phyloP scores from a whole-genome alignment of 352 stramenopile species.

The Phytophthora sojae region DNA sequence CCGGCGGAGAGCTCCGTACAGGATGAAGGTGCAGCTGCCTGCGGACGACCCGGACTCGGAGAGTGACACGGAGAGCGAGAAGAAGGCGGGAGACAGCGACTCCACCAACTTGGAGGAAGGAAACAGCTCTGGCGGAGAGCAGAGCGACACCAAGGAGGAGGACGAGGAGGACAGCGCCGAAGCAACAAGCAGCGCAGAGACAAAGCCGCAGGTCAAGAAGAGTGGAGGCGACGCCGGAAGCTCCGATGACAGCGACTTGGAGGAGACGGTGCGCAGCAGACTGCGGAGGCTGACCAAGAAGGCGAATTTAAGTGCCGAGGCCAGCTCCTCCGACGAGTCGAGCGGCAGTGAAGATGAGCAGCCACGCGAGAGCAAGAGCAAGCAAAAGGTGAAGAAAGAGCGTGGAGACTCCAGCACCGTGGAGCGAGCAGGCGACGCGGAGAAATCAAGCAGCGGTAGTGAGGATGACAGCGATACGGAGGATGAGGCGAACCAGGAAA shows the following conservation, averaged over 20 bases:
- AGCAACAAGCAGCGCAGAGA: conserved; percentile 3
- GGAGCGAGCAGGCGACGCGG: not conserved
- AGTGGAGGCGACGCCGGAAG: not conserved
- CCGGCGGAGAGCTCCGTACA: conserved; percentile 7
- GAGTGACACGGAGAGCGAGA: conserved; percentile 12
- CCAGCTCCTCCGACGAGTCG: not conserved
- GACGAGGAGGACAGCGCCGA: not conserved
- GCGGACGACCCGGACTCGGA: conserved; percentile 37
- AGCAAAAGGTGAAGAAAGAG: not conserved
- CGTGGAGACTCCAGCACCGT: not conserved
- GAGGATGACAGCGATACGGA: not conserved
- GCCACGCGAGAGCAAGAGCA: not conserved
- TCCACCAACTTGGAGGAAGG: conserved; percentile 15
- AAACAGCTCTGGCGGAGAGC: conserved; percentile 5
- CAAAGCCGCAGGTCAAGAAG: not conserved
- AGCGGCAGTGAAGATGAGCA: not conserved
- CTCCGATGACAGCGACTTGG: conserved; percentile 13
- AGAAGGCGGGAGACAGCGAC: conserved; percentile 20
- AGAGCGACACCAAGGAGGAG: not conserved
- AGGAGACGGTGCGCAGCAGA: conserved; percentile 2
- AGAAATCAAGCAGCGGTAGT: not conserved
- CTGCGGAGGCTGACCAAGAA: not conserved
- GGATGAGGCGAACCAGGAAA: not conserved
- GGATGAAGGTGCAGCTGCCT: conserved; percentile 14
- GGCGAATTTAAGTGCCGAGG: not conserved